phyloP scores from a whole-genome alignment of 148 eudicot genomes.

The Pouteria glomerata region DNA sequence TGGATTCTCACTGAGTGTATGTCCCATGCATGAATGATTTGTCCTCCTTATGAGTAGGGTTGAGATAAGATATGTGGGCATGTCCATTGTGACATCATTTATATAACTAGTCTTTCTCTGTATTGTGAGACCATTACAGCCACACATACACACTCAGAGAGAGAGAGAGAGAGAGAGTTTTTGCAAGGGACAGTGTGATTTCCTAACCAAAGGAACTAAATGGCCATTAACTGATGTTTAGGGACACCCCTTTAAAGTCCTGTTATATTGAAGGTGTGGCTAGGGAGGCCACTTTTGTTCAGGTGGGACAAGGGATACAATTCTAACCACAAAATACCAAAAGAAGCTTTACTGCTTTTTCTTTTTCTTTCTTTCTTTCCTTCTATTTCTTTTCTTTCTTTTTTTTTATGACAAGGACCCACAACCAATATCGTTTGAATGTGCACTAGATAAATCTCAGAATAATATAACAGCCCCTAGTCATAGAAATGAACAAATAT shows the following conservation, averaged over 20 bases:
- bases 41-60: not conserved
- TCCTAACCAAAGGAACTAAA: not conserved
- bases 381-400: too few relatives aligned
- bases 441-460: too few relatives aligned
- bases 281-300: not conserved
- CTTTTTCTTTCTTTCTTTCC: too few relatives aligned
- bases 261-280: not conserved
- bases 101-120: not conserved
- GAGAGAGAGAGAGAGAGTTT: not conserved
- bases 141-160: not conserved
- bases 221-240: not conserved
- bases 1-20: not conserved
- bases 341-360: constrained; percentile 1
- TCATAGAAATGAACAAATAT: too few relatives aligned
- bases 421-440: too few relatives aligned
- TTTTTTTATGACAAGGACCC: too few relatives aligned
- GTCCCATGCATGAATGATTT: not conserved
- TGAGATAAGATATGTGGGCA: not conserved
- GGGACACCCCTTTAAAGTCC: not conserved
- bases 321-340: constrained; percentile 7
- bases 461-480: too few relatives aligned
- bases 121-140: not conserved
- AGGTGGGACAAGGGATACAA: not conserved
- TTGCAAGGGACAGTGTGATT: not conserved
- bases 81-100: too few relatives aligned